These are phyloP conservation scores for Triticum urartu DNA, from an alignment of 176 grass and related monocot genomes.

Conservation along the genomic window DNA sequence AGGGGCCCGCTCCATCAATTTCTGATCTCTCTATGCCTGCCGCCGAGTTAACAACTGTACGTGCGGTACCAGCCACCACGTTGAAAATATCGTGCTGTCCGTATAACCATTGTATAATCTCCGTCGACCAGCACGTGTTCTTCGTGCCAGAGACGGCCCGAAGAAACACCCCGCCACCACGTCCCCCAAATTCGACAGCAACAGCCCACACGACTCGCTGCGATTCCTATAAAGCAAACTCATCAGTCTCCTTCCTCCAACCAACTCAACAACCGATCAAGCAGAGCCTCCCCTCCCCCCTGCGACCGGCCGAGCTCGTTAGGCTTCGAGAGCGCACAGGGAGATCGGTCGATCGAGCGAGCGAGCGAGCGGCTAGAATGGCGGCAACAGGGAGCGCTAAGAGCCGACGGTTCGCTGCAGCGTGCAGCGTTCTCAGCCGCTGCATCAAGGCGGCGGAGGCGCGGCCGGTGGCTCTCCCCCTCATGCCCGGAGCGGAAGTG, in stretches of 20 bases:
- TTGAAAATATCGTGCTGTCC: background rate
- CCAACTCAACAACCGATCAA: background rate
- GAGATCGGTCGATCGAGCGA: background rate
- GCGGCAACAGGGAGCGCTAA: background rate
- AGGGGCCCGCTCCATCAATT: too few species aligned
- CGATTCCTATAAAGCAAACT: constrained; percentile 5
- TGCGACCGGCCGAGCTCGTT: background rate
- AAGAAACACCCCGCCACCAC: background rate
- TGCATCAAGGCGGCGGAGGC: constrained; percentile 37
- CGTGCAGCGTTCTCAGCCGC: constrained; percentile 49
- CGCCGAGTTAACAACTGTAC: background rate
- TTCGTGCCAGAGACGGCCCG: background rate
- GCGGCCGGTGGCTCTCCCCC: background rate
- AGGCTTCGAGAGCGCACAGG: background rate
- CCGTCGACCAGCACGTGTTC: constrained; percentile 5
- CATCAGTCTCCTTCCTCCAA: background rate
- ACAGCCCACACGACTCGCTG: background rate
- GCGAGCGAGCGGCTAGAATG: background rate
- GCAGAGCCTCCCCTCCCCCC: background rate
- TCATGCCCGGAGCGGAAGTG: constrained; percentile 31
- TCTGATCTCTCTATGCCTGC: too few species aligned
- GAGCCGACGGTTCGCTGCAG: constrained; percentile 29
- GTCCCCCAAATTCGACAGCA: too few species aligned
- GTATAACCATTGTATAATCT: background rate
- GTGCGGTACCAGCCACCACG: too few species aligned